phyloP scores from a whole-genome alignment of 176 grass and related monocot species.

The Oryza australiensis region DNA sequence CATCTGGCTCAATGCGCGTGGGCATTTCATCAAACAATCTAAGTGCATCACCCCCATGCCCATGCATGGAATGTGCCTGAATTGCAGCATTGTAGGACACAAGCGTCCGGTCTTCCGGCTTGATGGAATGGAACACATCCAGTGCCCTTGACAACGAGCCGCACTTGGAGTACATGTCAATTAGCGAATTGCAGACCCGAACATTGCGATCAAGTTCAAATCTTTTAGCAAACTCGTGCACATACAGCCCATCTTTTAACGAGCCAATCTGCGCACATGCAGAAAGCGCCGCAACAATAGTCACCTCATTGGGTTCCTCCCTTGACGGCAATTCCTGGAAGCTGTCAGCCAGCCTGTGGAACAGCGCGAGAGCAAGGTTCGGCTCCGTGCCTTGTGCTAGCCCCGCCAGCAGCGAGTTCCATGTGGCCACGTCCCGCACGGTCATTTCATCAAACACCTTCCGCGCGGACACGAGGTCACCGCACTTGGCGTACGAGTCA shows the following conservation, averaged over 20 bases:
- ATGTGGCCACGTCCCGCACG: slow-evolving; percentile 64
- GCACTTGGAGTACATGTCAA: slow-evolving; percentile 96
- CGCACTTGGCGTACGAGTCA: slow-evolving; percentile 66
- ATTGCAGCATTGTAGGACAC: slow-evolving; percentile 79
- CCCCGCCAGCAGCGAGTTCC: slow-evolving; percentile 75
- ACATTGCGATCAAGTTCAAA: slow-evolving; percentile 39
- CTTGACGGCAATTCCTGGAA: slow-evolving; percentile 38
- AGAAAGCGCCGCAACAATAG: slow-evolving; percentile 61
- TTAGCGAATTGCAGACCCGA: slow-evolving; percentile 57
- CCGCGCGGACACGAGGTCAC: slow-evolving; percentile 38
- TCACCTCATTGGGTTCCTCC: slow-evolving; percentile 63
- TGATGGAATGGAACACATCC: slow-evolving; percentile 57
- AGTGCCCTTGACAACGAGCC: slow-evolving; percentile 56
- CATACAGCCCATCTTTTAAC: slow-evolving; percentile 38
- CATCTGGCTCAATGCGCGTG: slow-evolving; percentile 49
- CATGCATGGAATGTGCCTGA: slow-evolving; percentile 67
- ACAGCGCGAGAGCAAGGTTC: slow-evolving; percentile 53
- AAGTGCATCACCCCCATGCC: slow-evolving; percentile 55
- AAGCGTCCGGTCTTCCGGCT: slow-evolving; percentile 43
- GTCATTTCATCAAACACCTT: slow-evolving; percentile 79
- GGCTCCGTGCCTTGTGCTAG: slow-evolving; percentile 59
- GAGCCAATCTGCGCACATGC: slow-evolving; percentile 68
- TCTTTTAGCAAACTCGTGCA: slow-evolving; percentile 52
- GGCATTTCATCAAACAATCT: slow-evolving; percentile 79
- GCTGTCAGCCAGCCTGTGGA: slow-evolving; percentile 48